These are phyloP conservation scores for Globisporangium spinosum DNA, from an alignment of 352 stramenopile genomes.

Conservation along the genomic window DNA sequence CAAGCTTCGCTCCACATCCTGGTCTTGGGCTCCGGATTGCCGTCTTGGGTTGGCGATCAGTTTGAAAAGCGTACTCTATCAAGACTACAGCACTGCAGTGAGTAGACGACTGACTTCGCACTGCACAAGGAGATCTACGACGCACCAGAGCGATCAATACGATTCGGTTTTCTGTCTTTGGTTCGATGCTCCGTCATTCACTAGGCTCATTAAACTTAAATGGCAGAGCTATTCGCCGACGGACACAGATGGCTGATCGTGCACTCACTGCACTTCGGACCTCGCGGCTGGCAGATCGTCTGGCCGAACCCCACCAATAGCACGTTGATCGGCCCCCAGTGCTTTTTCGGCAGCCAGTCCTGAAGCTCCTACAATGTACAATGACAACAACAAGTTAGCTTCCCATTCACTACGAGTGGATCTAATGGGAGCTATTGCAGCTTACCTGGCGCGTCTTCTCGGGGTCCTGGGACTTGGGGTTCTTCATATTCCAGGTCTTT, in stretches of 20 bases:
- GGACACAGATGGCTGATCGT: slow-evolving; percentile 66
- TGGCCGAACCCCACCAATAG: slow-evolving; percentile 96
- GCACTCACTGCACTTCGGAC: slow-evolving; percentile 73
- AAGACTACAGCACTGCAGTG: too few species aligned
- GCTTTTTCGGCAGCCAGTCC: slow-evolving; percentile 89
- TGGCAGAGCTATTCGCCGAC: slow-evolving; percentile 30
- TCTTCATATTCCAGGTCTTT: slow-evolving; percentile 81
- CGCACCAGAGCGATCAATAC: not conserved
- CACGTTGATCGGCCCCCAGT: slow-evolving; percentile 91
- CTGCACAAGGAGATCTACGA: not conserved
- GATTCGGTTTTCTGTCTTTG: not conserved
- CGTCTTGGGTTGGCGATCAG: too few species aligned
- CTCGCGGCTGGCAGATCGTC: slow-evolving; percentile 79
- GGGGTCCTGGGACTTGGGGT: slow-evolving; percentile 75
- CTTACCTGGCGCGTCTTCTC: slow-evolving; percentile 89
- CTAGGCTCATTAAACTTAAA: not conserved
- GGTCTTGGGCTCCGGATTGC: too few species aligned
- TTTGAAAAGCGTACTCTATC: too few species aligned
- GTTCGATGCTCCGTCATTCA: not conserved
- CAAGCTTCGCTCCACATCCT: too few species aligned
- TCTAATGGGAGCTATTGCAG: not conserved
- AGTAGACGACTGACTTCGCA: too few species aligned
- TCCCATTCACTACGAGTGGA: not conserved
- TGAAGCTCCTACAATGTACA: slow-evolving; percentile 77
- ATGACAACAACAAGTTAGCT: not conserved